A percentile compares a stretch with the other conserved stretches of the same genome.
These are phyloP conservation scores for Collybia sordida DNA, from an alignment of 768 basidiomycete species.

Conservation along the genomic window DNA sequence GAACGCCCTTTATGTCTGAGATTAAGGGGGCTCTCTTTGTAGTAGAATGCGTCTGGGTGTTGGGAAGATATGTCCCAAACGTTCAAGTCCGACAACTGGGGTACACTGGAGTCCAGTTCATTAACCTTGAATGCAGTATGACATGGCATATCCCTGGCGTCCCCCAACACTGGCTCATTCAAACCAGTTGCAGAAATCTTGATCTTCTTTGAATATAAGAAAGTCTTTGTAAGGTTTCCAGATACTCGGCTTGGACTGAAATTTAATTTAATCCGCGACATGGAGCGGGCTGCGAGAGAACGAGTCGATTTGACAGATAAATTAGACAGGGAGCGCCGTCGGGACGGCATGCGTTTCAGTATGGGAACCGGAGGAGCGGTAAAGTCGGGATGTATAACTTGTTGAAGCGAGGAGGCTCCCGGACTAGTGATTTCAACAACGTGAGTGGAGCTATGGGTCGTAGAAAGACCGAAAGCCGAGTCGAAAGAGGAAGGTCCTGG, in stretches of 20 bases:
- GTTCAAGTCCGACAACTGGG: slow-evolving; percentile 9
- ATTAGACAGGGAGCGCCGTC: slow-evolving; percentile 58
- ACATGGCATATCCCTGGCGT: slow-evolving; percentile 23
- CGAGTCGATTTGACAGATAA: slow-evolving; percentile 44
- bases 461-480: slow-evolving; percentile 15
- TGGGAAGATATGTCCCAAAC: slow-evolving; percentile 3
- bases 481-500: slow-evolving; percentile 41
- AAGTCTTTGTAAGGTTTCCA: slow-evolving; percentile 55
- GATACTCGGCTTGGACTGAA: slow-evolving; percentile 41
- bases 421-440: background rate
- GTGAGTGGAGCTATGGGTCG: slow-evolving; percentile 8
- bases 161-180: too few relatives aligned
- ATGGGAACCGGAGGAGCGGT: slow-evolving; percentile 18
- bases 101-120: slow-evolving; percentile 15
- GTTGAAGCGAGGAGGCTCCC: slow-evolving; percentile 3
- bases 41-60: slow-evolving; percentile 2
- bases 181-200: background rate
- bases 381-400: slow-evolving; percentile 12
- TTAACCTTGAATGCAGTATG: slow-evolving; percentile 32
- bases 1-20: slow-evolving; percentile 57
- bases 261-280: slow-evolving; percentile 48
- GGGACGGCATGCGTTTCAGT: slow-evolving; percentile 36
- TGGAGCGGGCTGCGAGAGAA: slow-evolving; percentile 43
- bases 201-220: slow-evolving; percentile 45
- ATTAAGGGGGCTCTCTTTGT: slow-evolving; percentile 1